Base-by-base conservation (phyloP, 2,329 filamentous ascomycete genomes). In the Simplicillium aogashimaense region DNA sequence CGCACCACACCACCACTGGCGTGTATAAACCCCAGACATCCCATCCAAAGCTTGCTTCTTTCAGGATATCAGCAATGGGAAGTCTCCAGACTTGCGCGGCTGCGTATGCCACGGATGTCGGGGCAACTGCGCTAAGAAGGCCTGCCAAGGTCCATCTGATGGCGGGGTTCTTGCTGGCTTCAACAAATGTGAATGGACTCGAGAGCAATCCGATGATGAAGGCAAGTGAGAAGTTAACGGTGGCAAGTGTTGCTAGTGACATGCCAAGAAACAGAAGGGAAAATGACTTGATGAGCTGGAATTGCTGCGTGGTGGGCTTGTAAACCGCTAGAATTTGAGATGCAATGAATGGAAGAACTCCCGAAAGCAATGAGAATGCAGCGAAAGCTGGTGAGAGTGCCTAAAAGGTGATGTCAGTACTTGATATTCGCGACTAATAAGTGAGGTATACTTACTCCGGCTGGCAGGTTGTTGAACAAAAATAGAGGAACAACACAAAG, bases 191-290 rank as follows among this genome's bases (percentile, higher is more conserved):
- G 12, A 97, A 68, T 0, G 90, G 90, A 3, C 76, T 68, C 34
- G 86, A 79, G 35, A 90, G 66, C 2, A 97, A 66, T 30, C 92
- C 92, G 38, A 95, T 70, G 30, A 95, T 69, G 56, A 97, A 82
- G 36, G 87, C 81, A 12, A 95, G 79, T 3, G 84, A 88, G 69
- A 98, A 98, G 64, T 98, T 98, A 38, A 98, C 76, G 0, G 90
- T 98, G 3, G 92, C 90, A 11, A 98, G 81, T 1, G 89, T 83
- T 11, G 89, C 89, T 47, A 98, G 78, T 52, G 87, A 89, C 68
- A 95, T 86, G 52, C 92, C 92, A 0, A 97, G 76, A 9, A 94
- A 70, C 11, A 98, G 78, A n/a, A 97, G 76, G 6, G 88, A 94
- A 66, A 97, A 88, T 43, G 83, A 92, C 57, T 94, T 89, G 47